A percentile compares a stretch with the other conserved stretches of the same genome.
phyloP scores from a whole-genome alignment of 768 basidiomycete species.

The Hypsizygus marmoreus region DNA sequence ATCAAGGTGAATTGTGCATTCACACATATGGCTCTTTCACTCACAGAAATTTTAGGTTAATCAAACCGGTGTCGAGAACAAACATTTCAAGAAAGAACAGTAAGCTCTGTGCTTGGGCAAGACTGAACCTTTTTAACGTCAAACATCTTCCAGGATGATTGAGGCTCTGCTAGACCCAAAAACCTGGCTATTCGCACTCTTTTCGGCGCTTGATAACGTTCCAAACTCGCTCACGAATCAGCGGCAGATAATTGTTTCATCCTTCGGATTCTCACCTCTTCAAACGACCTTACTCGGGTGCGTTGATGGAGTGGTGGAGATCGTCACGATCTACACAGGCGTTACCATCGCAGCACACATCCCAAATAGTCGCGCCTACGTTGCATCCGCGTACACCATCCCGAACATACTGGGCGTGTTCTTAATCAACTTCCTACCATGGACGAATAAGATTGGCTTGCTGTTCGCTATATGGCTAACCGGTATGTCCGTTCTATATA shows the following conservation, averaged over 20 bases:
- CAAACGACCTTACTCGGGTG: slow-evolving; percentile 73
- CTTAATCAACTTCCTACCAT: slow-evolving; percentile 65
- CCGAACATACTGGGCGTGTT: slow-evolving; percentile 67
- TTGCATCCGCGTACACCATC: slow-evolving; percentile 59
- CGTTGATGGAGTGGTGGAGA: slow-evolving; percentile 66
- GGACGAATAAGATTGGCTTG: slow-evolving; percentile 64
- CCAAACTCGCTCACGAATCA: slow-evolving; percentile 71
- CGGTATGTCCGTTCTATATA: slow-evolving; percentile 30
- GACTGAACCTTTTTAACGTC: too few species aligned
- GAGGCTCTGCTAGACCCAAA: slow-evolving; percentile 71
- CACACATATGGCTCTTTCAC: too few species aligned
- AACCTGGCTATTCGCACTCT: slow-evolving; percentile 77
- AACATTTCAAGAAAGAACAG: slow-evolving; percentile 81
- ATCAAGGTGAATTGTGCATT: too few species aligned
- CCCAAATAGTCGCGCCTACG: slow-evolving; percentile 62
- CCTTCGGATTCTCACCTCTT: slow-evolving; percentile 63
- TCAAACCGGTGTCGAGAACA: slow-evolving; percentile 80
- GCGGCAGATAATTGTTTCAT: slow-evolving; percentile 60
- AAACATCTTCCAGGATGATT: slow-evolving; percentile 69
- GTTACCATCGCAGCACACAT: slow-evolving; percentile 58
- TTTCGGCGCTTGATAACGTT: slow-evolving; percentile 60
- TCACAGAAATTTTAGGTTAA: too few species aligned
- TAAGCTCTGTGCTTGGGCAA: too few species aligned
- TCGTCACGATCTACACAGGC: slow-evolving; percentile 70
- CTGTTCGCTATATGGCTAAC: slow-evolving; percentile 58